Evolutionary conservation across 768 basidiomycete species (phyloP).

Genomic region (Pulveroboletus sp.): DNA sequence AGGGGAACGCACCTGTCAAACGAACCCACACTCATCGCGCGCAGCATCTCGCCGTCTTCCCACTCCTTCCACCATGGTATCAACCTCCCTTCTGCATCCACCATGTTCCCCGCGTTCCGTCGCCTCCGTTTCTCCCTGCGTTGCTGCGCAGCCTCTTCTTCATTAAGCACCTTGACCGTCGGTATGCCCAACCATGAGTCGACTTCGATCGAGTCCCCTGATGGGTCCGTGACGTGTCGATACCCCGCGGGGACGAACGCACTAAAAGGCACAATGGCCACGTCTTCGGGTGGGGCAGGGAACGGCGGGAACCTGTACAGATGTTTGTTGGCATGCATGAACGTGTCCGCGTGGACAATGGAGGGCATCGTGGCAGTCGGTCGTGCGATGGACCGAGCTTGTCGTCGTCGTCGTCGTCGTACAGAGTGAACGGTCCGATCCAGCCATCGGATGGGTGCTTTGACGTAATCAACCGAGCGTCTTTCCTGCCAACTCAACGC

Average conservation of each 20-base stretch:
- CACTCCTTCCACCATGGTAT: slow-evolving; percentile 33
- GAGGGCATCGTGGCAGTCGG: neutral
- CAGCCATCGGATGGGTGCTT: too few species aligned
- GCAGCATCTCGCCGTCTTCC: slow-evolving; percentile 24
- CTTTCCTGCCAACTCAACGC: neutral
- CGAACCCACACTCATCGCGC: slow-evolving; percentile 12
- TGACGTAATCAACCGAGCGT: slow-evolving; percentile 7
- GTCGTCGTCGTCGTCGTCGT: too few species aligned
- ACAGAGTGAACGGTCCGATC: too few species aligned
- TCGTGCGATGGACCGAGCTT: too few species aligned
- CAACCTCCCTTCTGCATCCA: slow-evolving; percentile 17
- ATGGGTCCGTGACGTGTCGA: neutral
- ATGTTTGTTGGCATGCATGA: neutral
- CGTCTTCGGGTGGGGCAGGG: slow-evolving; percentile 37
- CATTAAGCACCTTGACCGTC: slow-evolving; percentile 25
- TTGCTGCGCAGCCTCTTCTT: slow-evolving; percentile 16
- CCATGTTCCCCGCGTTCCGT: slow-evolving; percentile 19
- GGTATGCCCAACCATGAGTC: slow-evolving; percentile 20
- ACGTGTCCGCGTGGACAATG: neutral
- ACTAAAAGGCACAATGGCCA: slow-evolving; percentile 40
- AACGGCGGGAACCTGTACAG: slow-evolving; percentile 42
- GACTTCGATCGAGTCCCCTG: slow-evolving; percentile 22
- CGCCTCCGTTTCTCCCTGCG: slow-evolving; percentile 12
- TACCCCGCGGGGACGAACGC: slow-evolving; percentile 33
- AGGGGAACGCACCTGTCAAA: slow-evolving; percentile 26